Evolutionary conservation across 495 filamentous ascomycete species (phyloP).

Genomic region (Collariella sp.): DNA sequence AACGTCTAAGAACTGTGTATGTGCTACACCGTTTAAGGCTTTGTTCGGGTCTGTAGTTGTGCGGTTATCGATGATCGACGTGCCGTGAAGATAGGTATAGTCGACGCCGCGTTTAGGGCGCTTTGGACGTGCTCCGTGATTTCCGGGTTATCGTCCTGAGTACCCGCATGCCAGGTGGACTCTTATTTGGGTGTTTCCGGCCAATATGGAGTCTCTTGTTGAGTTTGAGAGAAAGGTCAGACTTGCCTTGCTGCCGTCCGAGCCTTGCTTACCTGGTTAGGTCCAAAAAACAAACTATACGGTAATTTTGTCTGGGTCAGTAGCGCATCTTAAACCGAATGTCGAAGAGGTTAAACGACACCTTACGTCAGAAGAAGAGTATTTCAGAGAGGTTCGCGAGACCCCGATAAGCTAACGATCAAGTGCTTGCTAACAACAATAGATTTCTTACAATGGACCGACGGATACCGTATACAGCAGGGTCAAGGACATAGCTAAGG

Average conservation of each 20-base stretch:
- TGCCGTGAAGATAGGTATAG: neutral
- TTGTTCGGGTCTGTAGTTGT: neutral
- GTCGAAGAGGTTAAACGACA: neutral
- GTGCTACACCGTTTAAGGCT: neutral
- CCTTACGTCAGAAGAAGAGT: neutral
- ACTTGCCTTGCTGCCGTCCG: neutral
- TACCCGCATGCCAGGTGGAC: too few species aligned
- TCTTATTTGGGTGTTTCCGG: neutral
- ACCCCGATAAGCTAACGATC: neutral
- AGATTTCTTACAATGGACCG: neutral
- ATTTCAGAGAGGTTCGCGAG: neutral
- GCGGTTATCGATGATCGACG: too few species aligned
- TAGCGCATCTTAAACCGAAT: neutral
- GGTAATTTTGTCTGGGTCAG: neutral
- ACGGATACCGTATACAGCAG: neutral
- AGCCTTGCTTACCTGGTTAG: neutral
- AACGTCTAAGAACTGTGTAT: neutral
- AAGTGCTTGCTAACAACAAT: neutral
- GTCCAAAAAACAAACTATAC: neutral
- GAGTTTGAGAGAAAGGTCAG: neutral
- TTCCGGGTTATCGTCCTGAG: too few species aligned
- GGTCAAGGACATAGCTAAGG: neutral
- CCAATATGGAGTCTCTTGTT: neutral
- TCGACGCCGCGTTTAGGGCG: neutral
- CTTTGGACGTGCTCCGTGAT: too few species aligned